These are phyloP conservation scores for Xylariales sp. DNA, from an alignment of 2,329 filamentous ascomycete species.

Conservation along the genomic window DNA sequence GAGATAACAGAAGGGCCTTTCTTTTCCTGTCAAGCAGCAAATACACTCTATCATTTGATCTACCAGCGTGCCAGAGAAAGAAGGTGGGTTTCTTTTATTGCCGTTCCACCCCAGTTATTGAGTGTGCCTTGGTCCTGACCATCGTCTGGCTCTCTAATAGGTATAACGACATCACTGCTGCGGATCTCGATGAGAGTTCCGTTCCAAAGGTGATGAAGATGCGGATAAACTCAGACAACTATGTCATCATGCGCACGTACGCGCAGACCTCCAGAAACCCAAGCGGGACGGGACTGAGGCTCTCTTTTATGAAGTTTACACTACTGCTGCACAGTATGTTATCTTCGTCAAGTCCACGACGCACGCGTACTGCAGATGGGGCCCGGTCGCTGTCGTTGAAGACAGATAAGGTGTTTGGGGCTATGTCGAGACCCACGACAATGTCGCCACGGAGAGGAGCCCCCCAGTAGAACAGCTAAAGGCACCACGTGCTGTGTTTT, in stretches of 20 bases:
- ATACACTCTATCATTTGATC: neutral
- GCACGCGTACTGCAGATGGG: slow-evolving; percentile 54
- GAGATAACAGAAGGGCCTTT: slow-evolving; percentile 1
- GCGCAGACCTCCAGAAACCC: neutral
- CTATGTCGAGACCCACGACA: slow-evolving; percentile 48
- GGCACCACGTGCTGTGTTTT: neutral
- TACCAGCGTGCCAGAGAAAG: slow-evolving; percentile 6
- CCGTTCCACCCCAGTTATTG: neutral
- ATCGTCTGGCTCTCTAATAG: slow-evolving; percentile 9
- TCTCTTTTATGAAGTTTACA: neutral
- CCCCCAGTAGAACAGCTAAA: slow-evolving; percentile 6
- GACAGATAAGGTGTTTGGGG: slow-evolving; percentile 60
- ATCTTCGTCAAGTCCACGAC: slow-evolving; percentile 64
- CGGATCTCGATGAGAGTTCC: slow-evolving; percentile 4
- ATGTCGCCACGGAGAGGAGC: neutral
- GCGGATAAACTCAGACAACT: neutral
- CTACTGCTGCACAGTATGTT: slow-evolving; percentile 64
- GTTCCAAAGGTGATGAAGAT: slow-evolving; percentile 2
- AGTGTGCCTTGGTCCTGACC: neutral
- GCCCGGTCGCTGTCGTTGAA: slow-evolving; percentile 58
- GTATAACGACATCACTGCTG: neutral
- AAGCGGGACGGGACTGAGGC: neutral
- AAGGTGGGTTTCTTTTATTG: slow-evolving; percentile 10
- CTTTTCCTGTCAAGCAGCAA: neutral
- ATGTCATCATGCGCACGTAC: slow-evolving; percentile 3